Base-by-base conservation (phyloP, 192 early-diverging fungal genomes). In the Glomus cerebriforme region DNA sequence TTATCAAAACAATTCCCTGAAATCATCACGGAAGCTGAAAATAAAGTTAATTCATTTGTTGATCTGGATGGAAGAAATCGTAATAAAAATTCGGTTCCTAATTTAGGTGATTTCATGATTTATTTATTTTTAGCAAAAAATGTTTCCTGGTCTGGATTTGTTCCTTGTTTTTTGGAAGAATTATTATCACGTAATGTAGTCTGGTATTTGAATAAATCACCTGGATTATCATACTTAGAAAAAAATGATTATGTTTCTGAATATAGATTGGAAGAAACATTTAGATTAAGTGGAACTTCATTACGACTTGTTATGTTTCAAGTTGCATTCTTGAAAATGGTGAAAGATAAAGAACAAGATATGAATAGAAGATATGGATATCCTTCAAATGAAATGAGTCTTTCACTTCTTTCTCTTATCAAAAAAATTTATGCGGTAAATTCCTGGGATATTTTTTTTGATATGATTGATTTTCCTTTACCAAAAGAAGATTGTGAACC, bases 221-320 rank as follows among this genome's bases (percentile, higher is more conserved):
- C 70, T 9, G 24, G 17, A 17, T 49, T 72, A 49, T 24, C 39
- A 27, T 72, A 27, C 22, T 7, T 72, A 6, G 70, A 72, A 49
- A 22, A 7, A 15, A 17, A 5, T 13, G 2, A n/a, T 49, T 72
- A 72, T 49, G 8, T 27, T 49, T 72, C 70, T 8, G 31, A 72
- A 47, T 49, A 72, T 49, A n/a, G 70, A 72, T 5, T 72, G 10
- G 12, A 43, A 26, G 24, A 43, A 47, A 49, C 70, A 7, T 72
- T 72, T 47, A 39, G 3, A 22, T 26, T 31, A 43, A 72, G 70
- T 72, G 32, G 39, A 27, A 72, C 43, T 15, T 72, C 67, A 69
- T 69, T 69, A 39, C 27, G 67, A 39, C 19, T 69, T 7, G 67
- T 69, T 17, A 69, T 69, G 67, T 69, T 69, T 69, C 67, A 69